Base-by-base conservation (phyloP, 441 rosid genomes). In the California macrophylla region DNA sequence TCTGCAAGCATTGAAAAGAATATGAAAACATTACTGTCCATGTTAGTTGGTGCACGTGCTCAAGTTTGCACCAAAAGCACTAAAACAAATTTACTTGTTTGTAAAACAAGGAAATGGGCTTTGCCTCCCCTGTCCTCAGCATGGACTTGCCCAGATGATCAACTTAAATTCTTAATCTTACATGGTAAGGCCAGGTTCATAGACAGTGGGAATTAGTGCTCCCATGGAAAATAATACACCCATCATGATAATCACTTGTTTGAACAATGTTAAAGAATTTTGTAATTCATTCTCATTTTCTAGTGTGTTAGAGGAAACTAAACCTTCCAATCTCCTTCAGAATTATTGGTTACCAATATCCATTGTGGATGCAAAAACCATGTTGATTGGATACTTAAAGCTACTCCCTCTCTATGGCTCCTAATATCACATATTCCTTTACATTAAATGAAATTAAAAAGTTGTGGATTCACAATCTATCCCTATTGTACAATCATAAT, bases 1-100 rank as follows among this genome's bases (percentile, higher is more conserved):
- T 86, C 99, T 95, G 97, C 79, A 77, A 72, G 74, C 66, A 81
- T 23, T 32, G 28, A 54, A 74, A 69, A 74, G 15, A 16, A 36
- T 25, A 25, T n/a, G 26, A 54, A 54, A 20, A 54, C 25, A 54
- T 20, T 21, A 54, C 61, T 18, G 26, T 54, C 13, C 3, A 54
- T 6, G 61, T 54, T 21, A 8, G 60, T 52, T 20, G 60, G 60
- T 20, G 25, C 60, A 52, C 25, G 2, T 16, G 23, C 60, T 52
- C 25, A 52, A 47, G 21, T 47, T 47, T n/a, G 18, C 56, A n/a
- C 7, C 56, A n/a, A n/a, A 1, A 42, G 52, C 15, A 42, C 52
- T 42, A n/a, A 47, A 16, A 20, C 60, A 52, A 18, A 20, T 21
- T 6, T 54, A 54, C 12, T 18, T 54, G 61, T 21, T 54, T 21